Conservation (phyloP, 108 stramenopile species). For the Mayamaea pseudoterrestris region DNA sequence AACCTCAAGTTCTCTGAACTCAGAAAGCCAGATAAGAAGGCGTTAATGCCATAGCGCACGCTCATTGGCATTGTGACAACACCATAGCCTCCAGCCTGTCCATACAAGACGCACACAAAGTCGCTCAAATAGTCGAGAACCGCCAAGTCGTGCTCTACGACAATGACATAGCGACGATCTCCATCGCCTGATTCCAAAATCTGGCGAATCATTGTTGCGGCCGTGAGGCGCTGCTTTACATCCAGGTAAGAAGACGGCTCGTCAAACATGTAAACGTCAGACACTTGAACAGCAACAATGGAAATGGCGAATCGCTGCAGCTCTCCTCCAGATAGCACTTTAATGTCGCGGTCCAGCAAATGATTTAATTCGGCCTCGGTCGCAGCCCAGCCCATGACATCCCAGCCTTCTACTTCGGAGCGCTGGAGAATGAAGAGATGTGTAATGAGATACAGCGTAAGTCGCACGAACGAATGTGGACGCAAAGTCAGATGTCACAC, state of each 20-base stretch:
- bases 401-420: constrained; percentile 50
- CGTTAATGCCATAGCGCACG: constrained; percentile 97
- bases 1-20: constrained; percentile 98
- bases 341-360: constrained; percentile 88
- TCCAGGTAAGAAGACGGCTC: constrained; percentile 98
- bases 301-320: constrained; percentile 97
- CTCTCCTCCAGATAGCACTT: constrained; percentile 93
- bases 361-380: constrained; percentile 79
- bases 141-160: constrained; percentile 99
- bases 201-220: constrained; percentile 91
- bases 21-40: constrained; percentile 97
- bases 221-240: constrained; percentile 96
- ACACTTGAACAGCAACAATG: constrained; percentile 78
- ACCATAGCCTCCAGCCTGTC: constrained; percentile 92
- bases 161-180: constrained; percentile 82
- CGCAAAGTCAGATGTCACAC: too few species aligned
- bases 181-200: constrained; percentile 68
- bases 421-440: constrained; percentile 12
- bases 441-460: too few species aligned
- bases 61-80: constrained; percentile 99
- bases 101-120: constrained; percentile 97
- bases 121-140: constrained; percentile 98
- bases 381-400: constrained; percentile 60
- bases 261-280: constrained; percentile 99
- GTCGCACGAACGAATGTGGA: too few species aligned